A percentile compares a stretch with the other conserved stretches of the same genome.
Evolutionary conservation across 208 protist genomes (phyloP).

Genomic region (Leishmania turanica): DNA sequence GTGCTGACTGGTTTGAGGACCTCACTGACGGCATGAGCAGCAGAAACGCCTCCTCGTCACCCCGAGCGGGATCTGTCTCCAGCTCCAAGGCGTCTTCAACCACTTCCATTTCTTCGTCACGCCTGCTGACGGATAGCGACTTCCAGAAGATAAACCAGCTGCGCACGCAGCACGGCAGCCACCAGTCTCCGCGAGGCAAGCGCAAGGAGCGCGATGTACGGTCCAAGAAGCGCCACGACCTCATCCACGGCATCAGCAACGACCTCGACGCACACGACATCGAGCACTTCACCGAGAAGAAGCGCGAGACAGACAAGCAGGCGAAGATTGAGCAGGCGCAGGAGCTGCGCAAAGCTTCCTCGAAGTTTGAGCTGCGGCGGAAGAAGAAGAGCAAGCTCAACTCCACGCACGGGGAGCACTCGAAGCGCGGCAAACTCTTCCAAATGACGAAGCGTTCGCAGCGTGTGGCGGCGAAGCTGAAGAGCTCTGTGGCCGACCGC

Average conservation of each 20-base stretch:
- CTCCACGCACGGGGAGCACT: constrained; percentile 86
- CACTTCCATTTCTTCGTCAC: constrained; percentile 48
- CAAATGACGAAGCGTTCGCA: constrained; percentile 91
- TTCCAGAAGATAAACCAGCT: constrained; percentile 85
- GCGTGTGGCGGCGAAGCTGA: constrained; percentile 85
- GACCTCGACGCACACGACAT: constrained; percentile 83
- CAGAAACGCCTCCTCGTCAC: constrained; percentile 15
- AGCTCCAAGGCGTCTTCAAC: constrained; percentile 41
- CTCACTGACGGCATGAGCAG: constrained; percentile 24
- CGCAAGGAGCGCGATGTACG: constrained; percentile 62
- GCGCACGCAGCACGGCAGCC: constrained; percentile 68
- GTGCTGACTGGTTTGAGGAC: constrained; percentile 78
- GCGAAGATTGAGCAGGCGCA: constrained; percentile 85
- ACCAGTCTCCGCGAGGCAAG: constrained; percentile 77
- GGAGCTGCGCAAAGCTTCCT: constrained; percentile 77
- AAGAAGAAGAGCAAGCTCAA: constrained; percentile 93
- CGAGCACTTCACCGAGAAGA: constrained; percentile 88
- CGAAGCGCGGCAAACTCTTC: constrained; percentile 90
- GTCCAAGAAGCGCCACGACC: constrained; percentile 52
- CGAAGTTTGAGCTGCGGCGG: constrained; percentile 89
- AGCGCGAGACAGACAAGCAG: constrained; percentile 75
- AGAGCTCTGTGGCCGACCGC: constrained; percentile 77
- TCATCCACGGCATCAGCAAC: constrained; percentile 82
- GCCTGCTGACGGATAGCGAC: constrained; percentile 83
- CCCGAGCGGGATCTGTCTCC: constrained; percentile 31